phyloP scores from a whole-genome alignment of 1,284 basidiomycete genomes.

The Microbotryum silenes-acaulis region DNA sequence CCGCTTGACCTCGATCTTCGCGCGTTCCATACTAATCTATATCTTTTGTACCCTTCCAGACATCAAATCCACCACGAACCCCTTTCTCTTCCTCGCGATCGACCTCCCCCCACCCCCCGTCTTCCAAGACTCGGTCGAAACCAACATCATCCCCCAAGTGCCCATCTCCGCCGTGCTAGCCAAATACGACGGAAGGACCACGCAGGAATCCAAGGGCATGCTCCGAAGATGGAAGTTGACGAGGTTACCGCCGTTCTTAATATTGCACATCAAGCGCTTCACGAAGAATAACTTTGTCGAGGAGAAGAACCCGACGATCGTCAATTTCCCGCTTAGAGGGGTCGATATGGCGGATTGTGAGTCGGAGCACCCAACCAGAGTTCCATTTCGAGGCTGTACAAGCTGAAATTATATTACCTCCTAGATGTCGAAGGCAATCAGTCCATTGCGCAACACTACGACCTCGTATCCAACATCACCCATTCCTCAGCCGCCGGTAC shows the following conservation, averaged over 20 bases:
- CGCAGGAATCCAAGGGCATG: constrained; percentile 77
- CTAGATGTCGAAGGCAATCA: constrained; percentile 67
- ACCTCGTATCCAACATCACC: constrained; percentile 90
- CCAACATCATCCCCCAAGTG: constrained; percentile 98
- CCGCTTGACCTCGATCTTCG: too few relatives aligned
- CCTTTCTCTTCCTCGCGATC: constrained; percentile 89
- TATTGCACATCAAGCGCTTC: constrained; percentile 93
- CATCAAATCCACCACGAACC: constrained; percentile 74
- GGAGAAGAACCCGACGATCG: constrained; percentile 97
- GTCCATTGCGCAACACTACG: constrained; percentile 66
- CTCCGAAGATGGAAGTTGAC: constrained; percentile 83
- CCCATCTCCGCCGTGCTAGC: constrained; percentile 81
- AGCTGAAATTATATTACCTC: background rate
- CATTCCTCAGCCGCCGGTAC: constrained; percentile 92
- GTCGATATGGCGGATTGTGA: constrained; percentile 83
- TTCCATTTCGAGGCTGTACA: too few relatives aligned
- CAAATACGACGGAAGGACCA: constrained; percentile 88
- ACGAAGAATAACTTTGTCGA: constrained; percentile 98
- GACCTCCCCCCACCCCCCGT: constrained; percentile 93
- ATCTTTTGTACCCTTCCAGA: constrained; percentile 43
- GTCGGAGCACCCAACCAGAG: constrained; percentile 37
- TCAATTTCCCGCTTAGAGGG: constrained; percentile 90
- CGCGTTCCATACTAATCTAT: too few relatives aligned
- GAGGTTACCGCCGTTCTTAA: constrained; percentile 79
- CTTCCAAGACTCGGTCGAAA: constrained; percentile 89